Evolutionary conservation across 1,139 yeast species (phyloP), one percentile per base, ranked within the genome.

Genomic region (Magnusiomyces clavatus): DNA sequence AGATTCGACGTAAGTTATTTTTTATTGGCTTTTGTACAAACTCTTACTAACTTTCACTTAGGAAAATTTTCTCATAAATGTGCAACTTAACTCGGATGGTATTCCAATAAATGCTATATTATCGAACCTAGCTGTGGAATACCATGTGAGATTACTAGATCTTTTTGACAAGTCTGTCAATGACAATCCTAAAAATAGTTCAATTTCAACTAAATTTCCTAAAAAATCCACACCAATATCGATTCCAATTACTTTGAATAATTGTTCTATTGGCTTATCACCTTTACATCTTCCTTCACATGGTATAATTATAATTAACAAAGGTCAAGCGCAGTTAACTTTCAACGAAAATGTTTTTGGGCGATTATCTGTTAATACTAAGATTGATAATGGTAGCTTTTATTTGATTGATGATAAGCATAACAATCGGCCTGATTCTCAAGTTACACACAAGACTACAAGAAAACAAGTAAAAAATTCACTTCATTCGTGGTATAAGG

Each of bases 261-360:
- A 64, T 48, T 65, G 66, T 44, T 60, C 59, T 8, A 43, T 65
- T 10, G 67, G 63, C 2, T 55, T 65, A 19, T 57, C 59, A 16
- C 67, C 68, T 1, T 41, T 60, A 16, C 69, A 83, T 52, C 63
- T 87, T 14, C 59, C 62, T 0, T 75, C 85, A 36, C 81, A 81
- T 56, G 75, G 49, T 8, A 41, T 81, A 0, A 67, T 74, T 14
- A 51, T 86, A 14, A 69, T 77, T 1, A 58, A 83, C 1, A 73
- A 74, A 10, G 77, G 75, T 53, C 86, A 83, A 3, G 78, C 69
- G 49, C 66, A 77, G 11, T 86, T 81, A 52, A 48, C 81, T 1
- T 64, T 70, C 1, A 56, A 74, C 50, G 73, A 14, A 12, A 13
- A 12, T 5, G 4, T 42, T 2, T n/a, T n/a, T 13, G 38, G 39